Percentiles rank a stretch among this genome's conserved stretches.
phyloP scores from a whole-genome alignment of 495 filamentous ascomycete species.

The Parathielavia appendiculata region DNA sequence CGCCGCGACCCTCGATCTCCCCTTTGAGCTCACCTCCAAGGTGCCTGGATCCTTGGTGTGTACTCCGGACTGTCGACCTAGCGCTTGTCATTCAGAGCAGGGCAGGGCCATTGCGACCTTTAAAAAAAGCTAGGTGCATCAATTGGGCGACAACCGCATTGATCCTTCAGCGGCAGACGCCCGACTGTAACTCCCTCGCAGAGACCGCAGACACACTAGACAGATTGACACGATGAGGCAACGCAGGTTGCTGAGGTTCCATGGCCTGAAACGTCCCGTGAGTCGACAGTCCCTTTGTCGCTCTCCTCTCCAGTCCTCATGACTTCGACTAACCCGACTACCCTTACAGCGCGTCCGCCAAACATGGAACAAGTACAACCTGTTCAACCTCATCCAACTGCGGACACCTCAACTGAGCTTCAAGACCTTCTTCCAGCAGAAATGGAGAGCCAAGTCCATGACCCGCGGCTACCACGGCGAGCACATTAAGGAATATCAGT shows the following conservation, averaged over 20 bases:
- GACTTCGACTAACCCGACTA: conserved; percentile 9
- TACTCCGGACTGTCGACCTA: background rate
- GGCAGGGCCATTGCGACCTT: conserved; percentile 5
- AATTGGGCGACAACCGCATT: conserved; percentile 15
- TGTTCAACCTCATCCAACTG: conserved; percentile 72
- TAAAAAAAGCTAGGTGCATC: background rate
- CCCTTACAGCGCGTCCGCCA: conserved; percentile 75
- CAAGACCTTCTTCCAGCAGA: conserved; percentile 91
- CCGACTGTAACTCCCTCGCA: background rate
- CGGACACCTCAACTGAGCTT: conserved; percentile 29
- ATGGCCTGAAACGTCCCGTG: conserved; percentile 60
- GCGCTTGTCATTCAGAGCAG: background rate
- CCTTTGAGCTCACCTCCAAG: background rate
- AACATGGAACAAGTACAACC: conserved; percentile 96
- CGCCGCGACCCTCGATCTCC: background rate
- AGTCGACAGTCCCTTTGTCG: conserved; percentile 26
- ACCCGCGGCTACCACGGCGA: conserved; percentile 90
- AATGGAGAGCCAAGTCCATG: conserved; percentile 82
- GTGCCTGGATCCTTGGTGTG: background rate
- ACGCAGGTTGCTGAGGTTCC: conserved; percentile 48
- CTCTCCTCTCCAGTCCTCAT: conserved; percentile 12
- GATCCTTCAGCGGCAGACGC: background rate
- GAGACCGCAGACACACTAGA: conserved; percentile 7
- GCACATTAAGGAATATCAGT: conserved; percentile 81
- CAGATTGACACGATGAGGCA: conserved; percentile 45